A percentile compares a stretch with the other conserved stretches of the same genome.
These are phyloP conservation scores for Lecanicillium sp. DNA, from an alignment of 2,329 filamentous ascomycete species.

Conservation along the genomic window DNA sequence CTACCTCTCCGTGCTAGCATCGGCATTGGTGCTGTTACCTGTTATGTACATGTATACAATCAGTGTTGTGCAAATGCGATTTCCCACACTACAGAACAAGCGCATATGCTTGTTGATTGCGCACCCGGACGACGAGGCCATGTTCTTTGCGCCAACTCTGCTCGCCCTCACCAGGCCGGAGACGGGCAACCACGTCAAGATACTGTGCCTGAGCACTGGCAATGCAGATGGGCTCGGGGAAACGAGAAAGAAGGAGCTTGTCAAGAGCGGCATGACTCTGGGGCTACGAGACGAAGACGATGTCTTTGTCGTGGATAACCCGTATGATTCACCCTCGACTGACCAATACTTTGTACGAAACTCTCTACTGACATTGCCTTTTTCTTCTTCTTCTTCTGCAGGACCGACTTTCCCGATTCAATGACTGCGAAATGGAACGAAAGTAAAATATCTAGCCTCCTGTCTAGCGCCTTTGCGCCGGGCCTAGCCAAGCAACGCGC, in stretches of 20 bases:
- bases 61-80: constrained; percentile 36
- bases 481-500: constrained; percentile 35
- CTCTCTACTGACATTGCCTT: no score
- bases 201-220: constrained; percentile 86
- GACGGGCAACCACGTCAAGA: constrained; percentile 84
- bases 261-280: constrained; percentile 68
- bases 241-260: constrained; percentile 73
- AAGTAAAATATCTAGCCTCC: constrained; percentile 58
- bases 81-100: constrained; percentile 69
- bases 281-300: constrained; percentile 70
- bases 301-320: constrained; percentile 76
- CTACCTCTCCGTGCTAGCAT: constrained; percentile 16
- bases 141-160: constrained; percentile 94
- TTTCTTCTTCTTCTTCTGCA: no score
- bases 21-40: constrained; percentile 34
- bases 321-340: constrained; percentile 34
- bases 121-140: constrained; percentile 96
- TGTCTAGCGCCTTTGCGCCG: constrained; percentile 67
- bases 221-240: constrained; percentile 82
- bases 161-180: constrained; percentile 74
- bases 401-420: constrained; percentile 71
- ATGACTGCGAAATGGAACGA: constrained; percentile 76
- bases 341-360: neutral
- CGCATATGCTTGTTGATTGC: constrained; percentile 88
- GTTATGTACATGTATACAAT: constrained; percentile 45